These are phyloP conservation scores for Anastatica hierochuntica DNA, from an alignment of 345 rosid species.

Conservation along the genomic window DNA sequence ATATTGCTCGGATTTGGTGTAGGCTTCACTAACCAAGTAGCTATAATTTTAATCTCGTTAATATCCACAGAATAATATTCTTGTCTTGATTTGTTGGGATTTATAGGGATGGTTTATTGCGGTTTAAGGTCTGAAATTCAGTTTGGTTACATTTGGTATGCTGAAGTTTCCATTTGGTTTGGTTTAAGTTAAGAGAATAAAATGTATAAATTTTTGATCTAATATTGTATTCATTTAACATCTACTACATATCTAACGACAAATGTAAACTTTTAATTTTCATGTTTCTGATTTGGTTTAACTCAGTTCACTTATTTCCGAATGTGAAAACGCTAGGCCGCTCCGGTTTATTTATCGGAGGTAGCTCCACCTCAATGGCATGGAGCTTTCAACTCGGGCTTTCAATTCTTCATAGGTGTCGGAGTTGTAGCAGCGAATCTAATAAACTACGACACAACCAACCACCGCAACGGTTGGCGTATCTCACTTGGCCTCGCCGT, in stretches of 20 bases:
- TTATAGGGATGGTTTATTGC: too few relatives aligned
- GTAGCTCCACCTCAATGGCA: constrained; percentile 85
- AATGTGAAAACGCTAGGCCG: constrained; percentile 38
- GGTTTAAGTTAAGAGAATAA: too few relatives aligned
- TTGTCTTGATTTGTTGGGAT: too few relatives aligned
- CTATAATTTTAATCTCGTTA: not conserved
- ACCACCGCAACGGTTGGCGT: constrained; percentile 65
- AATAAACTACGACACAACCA: constrained; percentile 48
- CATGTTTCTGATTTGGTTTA: too few relatives aligned
- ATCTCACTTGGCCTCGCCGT: constrained; percentile 70
- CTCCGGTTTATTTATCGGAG: constrained; percentile 78
- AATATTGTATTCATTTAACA: too few relatives aligned
- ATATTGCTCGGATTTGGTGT: constrained; percentile 81
- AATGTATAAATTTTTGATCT: too few relatives aligned
- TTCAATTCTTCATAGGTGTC: constrained; percentile 61
- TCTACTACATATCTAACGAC: too few relatives aligned
- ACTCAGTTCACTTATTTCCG: not conserved
- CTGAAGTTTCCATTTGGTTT: too few relatives aligned
- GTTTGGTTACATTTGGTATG: too few relatives aligned
- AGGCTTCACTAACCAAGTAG: constrained; percentile 85
- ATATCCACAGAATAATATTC: too few relatives aligned
- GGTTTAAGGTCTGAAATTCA: too few relatives aligned
- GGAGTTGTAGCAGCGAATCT: constrained; percentile 63
- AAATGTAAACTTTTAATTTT: too few relatives aligned
- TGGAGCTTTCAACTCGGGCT: constrained; percentile 74